Evolutionary conservation across 2,329 filamentous ascomycete genomes (phyloP).

Genomic region (Scorias spongiosa): DNA sequence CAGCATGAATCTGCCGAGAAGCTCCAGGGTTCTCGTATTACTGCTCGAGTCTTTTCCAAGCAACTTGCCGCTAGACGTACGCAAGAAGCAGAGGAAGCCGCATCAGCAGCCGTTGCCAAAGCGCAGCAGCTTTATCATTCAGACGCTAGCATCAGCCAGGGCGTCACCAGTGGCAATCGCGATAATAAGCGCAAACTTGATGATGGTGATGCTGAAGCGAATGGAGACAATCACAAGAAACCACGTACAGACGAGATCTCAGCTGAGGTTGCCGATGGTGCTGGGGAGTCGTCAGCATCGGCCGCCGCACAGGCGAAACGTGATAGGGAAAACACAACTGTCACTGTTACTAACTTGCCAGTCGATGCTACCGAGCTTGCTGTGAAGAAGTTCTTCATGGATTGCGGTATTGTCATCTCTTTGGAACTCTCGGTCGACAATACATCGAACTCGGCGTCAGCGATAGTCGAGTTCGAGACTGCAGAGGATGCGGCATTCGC

Average conservation of each 20-base stretch:
- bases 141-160: not conserved
- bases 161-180: not conserved
- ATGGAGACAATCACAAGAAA: constrained; percentile 50
- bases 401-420: constrained; percentile 72
- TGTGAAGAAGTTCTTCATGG: constrained; percentile 78
- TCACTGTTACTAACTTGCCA: constrained; percentile 69
- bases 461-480: constrained; percentile 72
- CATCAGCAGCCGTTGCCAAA: constrained; percentile 35
- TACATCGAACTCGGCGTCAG: constrained; percentile 32
- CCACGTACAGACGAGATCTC: constrained; percentile 13
- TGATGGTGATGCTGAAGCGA: constrained; percentile 31
- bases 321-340: constrained; percentile 78
- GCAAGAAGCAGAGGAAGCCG: constrained; percentile 50
- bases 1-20: constrained; percentile 71
- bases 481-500: constrained; percentile 70
- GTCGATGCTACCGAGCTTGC: constrained; percentile 52
- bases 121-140: constrained; percentile 14
- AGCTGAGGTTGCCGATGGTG: not conserved
- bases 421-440: constrained; percentile 50
- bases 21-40: constrained; percentile 58
- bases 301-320: constrained; percentile 42
- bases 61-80: constrained; percentile 48
- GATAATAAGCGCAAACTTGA: constrained; percentile 60
- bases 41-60: constrained; percentile 54
- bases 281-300: constrained; percentile 20